Percentiles rank a stretch among this genome's conserved stretches.
These are phyloP conservation scores for Ceratobasidium sp. DNA, from an alignment of 1,284 basidiomycete species.

Conservation along the genomic window DNA sequence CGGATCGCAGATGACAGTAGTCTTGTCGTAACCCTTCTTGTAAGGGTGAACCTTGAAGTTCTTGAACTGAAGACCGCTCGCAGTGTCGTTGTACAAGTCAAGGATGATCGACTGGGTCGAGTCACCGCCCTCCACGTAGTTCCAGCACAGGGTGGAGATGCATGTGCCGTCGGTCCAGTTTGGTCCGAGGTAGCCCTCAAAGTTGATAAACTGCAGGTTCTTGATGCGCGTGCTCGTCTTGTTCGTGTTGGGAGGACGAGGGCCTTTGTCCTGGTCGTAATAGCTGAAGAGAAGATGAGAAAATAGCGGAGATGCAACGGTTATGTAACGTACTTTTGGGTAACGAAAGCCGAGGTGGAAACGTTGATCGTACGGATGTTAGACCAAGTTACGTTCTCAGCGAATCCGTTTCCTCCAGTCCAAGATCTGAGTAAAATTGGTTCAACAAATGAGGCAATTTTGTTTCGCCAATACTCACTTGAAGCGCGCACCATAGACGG, in stretches of 20 bases:
- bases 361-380: constrained; percentile 56
- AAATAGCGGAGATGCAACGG: background rate
- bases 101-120: constrained; percentile 49
- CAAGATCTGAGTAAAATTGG: constrained; percentile 53
- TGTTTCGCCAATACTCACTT: constrained; percentile 47
- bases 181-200: constrained; percentile 54
- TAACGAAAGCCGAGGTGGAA: constrained; percentile 57
- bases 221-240: constrained; percentile 52
- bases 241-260: constrained; percentile 49
- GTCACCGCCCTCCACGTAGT: constrained; percentile 44
- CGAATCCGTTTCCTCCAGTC: constrained; percentile 58
- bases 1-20: constrained; percentile 54
- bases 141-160: constrained; percentile 51
- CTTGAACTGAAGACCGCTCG: constrained; percentile 41
- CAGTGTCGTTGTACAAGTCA: constrained; percentile 45
- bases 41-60: constrained; percentile 51
- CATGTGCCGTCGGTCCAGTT: constrained; percentile 54
- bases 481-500: constrained; percentile 57
- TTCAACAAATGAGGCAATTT: background rate
- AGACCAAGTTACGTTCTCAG: constrained; percentile 57
- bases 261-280: constrained; percentile 43
- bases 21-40: constrained; percentile 46
- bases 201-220: constrained; percentile 54
- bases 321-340: constrained; percentile 54
- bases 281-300: constrained; percentile 36